phyloP scores from a whole-genome alignment of 768 basidiomycete species.

The Hirschioporus abietinus region DNA sequence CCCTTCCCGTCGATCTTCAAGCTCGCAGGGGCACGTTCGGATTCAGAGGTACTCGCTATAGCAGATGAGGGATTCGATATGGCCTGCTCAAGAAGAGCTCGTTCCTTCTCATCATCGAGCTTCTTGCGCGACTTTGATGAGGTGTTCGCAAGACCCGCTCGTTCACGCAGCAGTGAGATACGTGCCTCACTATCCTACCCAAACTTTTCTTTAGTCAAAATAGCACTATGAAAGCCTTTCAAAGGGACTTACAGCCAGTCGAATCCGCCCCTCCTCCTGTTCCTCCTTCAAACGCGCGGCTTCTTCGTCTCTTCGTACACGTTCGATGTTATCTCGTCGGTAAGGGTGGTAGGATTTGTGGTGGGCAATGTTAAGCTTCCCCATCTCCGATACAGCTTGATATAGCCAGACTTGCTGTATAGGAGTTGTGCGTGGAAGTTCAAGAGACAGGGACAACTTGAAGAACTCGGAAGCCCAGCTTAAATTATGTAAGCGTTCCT shows the following conservation, averaged over 20 bases:
- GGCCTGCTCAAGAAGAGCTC: conserved; percentile 3
- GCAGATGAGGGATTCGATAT: not conserved
- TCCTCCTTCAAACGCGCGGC: conserved; percentile 63
- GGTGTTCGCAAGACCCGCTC: conserved; percentile 41
- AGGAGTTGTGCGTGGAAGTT: too few relatives aligned
- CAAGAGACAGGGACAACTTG: too few relatives aligned
- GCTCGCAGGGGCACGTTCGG: not conserved
- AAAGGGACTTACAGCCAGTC: conserved; percentile 44
- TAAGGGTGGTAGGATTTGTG: conserved; percentile 92
- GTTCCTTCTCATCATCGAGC: conserved; percentile 10
- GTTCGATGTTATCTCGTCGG: conserved; percentile 77
- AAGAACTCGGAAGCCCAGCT: too few relatives aligned
- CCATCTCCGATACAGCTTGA: conserved; percentile 41
- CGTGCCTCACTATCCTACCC: conserved; percentile 76
- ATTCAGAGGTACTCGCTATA: not conserved
- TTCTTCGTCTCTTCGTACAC: conserved; percentile 76
- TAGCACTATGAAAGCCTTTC: conserved; percentile 7
- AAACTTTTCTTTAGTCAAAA: not conserved
- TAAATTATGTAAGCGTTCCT: too few relatives aligned
- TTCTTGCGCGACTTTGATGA: conserved; percentile 10
- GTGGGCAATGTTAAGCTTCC: conserved; percentile 84
- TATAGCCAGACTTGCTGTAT: not conserved
- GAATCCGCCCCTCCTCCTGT: conserved; percentile 64
- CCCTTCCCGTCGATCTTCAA: conserved; percentile 28
- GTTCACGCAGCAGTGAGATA: conserved; percentile 55